Evolutionary conservation across 2,329 filamentous ascomycete genomes (phyloP), one percentile per base, ranked within the genome.

Genomic region (Colletotrichum sp.): DNA sequence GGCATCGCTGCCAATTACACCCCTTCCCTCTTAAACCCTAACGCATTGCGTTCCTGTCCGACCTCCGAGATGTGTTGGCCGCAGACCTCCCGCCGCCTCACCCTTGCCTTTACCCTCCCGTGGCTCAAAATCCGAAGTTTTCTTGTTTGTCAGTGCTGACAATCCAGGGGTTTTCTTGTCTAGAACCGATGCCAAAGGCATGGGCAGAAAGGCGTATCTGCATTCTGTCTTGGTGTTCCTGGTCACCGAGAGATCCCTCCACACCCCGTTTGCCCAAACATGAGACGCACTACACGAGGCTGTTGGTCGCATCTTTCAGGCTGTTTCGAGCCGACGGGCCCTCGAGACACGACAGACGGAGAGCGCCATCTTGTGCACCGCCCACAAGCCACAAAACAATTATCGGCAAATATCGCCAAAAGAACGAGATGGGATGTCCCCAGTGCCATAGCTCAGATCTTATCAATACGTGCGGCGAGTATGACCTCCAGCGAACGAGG

Each of bases 391-490:
- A 62, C 32, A 62, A 68, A 64, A 59, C 39, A 68, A 67, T 55
- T 72, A 34, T 68, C 62, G 68, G 57, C 69, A 72, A 72, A 55
- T 44, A 36, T 44, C 57, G 49, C 28, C 18, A 63, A 26, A 59
- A 28, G 49, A 72, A 32, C 21, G 39, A 59, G n/a, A 64, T 71
- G n/a, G 55, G 55, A 36, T 28, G 21, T 55, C 30, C 68, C 69
- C 36, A 34, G 72, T 16, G 44, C n/a, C 30, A 68, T 75, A 72
- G 39, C 62, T 72, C 73, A 49, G 57, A 76, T 76, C 73, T 68
- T 72, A 68, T 72, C 64, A 21, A 52, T 73, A 65, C 28, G n/a
- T 44, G 26, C 55, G 34, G 34, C 68, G 68, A 49, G 30, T 52
- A 49, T 72, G 26, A 52, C 70, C 30, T 59, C 16, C 44, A 16